Evolutionary conservation across 257 asterid genomes (phyloP).

Genomic region (Solanum sitiens): DNA sequence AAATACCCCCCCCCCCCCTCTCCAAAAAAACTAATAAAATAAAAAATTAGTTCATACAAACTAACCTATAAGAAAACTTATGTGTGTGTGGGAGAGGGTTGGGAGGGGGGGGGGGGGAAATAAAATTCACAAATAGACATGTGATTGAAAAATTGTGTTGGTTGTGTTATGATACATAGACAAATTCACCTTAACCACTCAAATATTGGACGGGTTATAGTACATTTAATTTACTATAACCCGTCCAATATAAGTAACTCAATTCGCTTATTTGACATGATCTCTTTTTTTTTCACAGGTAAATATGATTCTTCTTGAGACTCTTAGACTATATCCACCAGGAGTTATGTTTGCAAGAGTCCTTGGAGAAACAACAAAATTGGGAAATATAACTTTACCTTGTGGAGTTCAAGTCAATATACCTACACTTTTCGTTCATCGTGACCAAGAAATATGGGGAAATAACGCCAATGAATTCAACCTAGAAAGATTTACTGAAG

Average conservation of each 20-base stretch:
- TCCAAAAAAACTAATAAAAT: too few species aligned
- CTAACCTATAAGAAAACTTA: too few species aligned
- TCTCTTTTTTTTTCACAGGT: constrained; percentile 11
- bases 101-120: too few species aligned
- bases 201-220: neutral
- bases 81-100: too few species aligned
- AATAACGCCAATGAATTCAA: too few species aligned
- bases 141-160: neutral
- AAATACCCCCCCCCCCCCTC: too few species aligned
- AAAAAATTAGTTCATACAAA: neutral
- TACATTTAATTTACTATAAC: neutral
- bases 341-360: constrained; percentile 1
- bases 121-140: too few species aligned
- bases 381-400: constrained; percentile 1
- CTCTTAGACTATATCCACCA: constrained; percentile 44
- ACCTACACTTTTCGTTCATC: too few species aligned
- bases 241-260: neutral
- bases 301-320: constrained; percentile 46
- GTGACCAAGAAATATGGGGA: too few species aligned
- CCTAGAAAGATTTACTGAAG: neutral
- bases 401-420: too few species aligned
- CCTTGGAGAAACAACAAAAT: constrained; percentile 6
- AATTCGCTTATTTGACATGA: neutral
- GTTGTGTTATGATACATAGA: neutral
- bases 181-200: neutral